Conservation (phyloP, 805 yeast species). For the Metschnikowia drakensbergensis region DNA sequence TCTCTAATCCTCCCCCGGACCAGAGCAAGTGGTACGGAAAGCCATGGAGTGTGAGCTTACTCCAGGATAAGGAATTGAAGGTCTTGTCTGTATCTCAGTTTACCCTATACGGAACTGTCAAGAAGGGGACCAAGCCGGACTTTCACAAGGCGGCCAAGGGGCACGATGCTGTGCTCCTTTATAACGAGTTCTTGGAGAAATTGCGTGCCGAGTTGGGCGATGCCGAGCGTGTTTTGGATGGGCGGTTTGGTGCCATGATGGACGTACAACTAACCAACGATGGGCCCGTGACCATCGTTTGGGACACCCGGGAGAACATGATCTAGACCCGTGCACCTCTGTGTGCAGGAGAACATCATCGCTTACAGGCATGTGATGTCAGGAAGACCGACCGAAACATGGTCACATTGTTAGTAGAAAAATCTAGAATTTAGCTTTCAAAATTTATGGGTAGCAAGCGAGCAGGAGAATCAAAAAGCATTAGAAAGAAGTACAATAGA, state of each 20-base stretch:
- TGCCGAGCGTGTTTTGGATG: constrained; percentile 68
- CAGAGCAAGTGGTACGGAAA: constrained; percentile 45
- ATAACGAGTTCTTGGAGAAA: constrained; percentile 48
- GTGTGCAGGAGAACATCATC: no score
- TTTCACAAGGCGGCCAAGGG: constrained; percentile 92
- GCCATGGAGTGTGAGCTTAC: constrained; percentile 69
- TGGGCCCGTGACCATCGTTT: constrained; percentile 86
- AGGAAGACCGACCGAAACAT: no score
- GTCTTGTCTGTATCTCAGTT: constrained; percentile 89
- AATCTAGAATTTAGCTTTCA: no score
- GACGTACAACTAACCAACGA: constrained; percentile 84
- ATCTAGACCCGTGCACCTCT: background rate
- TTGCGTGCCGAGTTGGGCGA: constrained; percentile 53
- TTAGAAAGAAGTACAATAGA: no score
- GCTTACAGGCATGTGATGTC: no score
- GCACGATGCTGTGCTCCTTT: constrained; percentile 45
- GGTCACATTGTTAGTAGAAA: no score
- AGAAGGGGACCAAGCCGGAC: constrained; percentile 93
- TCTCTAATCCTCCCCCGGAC: constrained; percentile 39
- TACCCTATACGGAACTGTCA: constrained; percentile 79
- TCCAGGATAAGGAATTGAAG: constrained; percentile 63
- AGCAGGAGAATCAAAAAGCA: no score
- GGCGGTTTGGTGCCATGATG: constrained; percentile 97
- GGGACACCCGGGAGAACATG: constrained; percentile 51
- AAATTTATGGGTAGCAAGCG: no score